Evolutionary conservation across 1,284 basidiomycete species (phyloP).

Genomic region (Phylloboletellus chloephorus): DNA sequence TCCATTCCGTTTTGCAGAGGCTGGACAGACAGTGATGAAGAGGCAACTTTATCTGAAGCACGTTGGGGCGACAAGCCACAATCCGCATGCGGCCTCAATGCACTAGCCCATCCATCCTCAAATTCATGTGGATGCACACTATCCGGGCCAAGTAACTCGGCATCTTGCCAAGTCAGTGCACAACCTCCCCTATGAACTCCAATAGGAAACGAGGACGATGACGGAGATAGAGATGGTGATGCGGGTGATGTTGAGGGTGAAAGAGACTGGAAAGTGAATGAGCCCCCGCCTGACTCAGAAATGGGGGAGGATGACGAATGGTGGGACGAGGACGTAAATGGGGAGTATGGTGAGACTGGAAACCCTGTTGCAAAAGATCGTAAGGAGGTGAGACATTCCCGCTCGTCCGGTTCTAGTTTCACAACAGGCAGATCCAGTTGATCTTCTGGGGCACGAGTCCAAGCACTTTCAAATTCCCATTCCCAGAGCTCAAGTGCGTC

Average conservation of each 20-base stretch:
- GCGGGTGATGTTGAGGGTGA: slow-evolving; percentile 13
- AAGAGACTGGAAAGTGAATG: slow-evolving; percentile 15
- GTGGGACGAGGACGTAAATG: slow-evolving; percentile 18
- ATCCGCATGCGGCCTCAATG: slow-evolving; percentile 14
- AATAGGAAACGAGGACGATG: slow-evolving; percentile 7
- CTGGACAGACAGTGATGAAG: slow-evolving; percentile 2
- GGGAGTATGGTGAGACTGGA: slow-evolving; percentile 19
- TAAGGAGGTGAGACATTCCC: slow-evolving; percentile 9
- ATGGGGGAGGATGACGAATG: slow-evolving; percentile 18
- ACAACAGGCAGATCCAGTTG: slow-evolving; percentile 22
- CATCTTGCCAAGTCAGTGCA: slow-evolving; percentile 41
- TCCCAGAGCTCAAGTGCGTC: slow-evolving; percentile 47
- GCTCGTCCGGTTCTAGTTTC: slow-evolving; percentile 26
- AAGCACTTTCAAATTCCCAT: slow-evolving; percentile 38
- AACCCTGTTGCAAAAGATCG: slow-evolving; percentile 6
- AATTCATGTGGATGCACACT: slow-evolving; percentile 42
- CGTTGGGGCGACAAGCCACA: slow-evolving; percentile 8
- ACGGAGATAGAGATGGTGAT: slow-evolving; percentile 4
- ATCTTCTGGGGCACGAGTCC: slow-evolving; percentile 19
- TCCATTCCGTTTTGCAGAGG: slow-evolving; percentile 6
- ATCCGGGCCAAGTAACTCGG: slow-evolving; percentile 46
- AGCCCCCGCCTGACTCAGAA: slow-evolving; percentile 15
- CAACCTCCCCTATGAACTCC: slow-evolving; percentile 17
- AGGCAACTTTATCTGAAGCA: slow-evolving; percentile 2
- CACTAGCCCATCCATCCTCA: slow-evolving; percentile 38